Conservation (phyloP, 2,329 filamentous ascomycete genomes). For the Aspergillus amoenus region DNA sequence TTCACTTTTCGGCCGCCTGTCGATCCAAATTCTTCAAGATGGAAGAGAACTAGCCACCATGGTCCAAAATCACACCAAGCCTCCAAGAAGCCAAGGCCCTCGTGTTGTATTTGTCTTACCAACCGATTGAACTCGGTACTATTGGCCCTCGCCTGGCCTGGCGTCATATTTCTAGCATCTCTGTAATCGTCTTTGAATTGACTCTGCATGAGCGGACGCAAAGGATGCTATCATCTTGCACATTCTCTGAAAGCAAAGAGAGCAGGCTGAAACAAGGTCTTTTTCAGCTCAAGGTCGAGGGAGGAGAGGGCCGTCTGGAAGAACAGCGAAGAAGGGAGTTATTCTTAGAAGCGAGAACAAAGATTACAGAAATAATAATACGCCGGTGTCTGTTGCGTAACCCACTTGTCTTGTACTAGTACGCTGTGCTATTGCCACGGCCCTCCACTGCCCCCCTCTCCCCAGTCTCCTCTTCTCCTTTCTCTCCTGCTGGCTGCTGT, state of each 20-base stretch:
- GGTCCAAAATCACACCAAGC: neutral
- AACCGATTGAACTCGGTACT: neutral
- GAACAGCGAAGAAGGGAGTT: neutral
- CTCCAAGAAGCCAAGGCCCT: neutral
- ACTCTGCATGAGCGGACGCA: slow-evolving; percentile 1
- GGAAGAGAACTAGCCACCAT: neutral
- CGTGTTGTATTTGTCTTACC: neutral
- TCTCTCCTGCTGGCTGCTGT: neutral
- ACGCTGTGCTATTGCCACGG: neutral
- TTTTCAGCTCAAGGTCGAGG: neutral
- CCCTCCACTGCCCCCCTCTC: neutral
- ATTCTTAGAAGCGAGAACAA: slow-evolving; percentile 8
- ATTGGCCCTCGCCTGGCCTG: slow-evolving; percentile 8
- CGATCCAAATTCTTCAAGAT: slow-evolving; percentile 7
- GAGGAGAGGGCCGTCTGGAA: neutral
- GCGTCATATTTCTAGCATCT: slow-evolving; percentile 4
- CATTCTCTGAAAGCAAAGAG: neutral
- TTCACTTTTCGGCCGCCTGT: neutral
- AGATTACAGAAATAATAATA: neutral
- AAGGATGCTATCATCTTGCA: neutral
- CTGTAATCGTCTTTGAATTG: neutral
- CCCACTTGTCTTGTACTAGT: neutral
- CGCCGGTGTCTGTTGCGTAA: neutral
- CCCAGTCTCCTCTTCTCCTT: neutral
- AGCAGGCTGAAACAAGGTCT: neutral